phyloP scores from a whole-genome alignment of 768 basidiomycete genomes.

The Saitozyma podzolica region DNA sequence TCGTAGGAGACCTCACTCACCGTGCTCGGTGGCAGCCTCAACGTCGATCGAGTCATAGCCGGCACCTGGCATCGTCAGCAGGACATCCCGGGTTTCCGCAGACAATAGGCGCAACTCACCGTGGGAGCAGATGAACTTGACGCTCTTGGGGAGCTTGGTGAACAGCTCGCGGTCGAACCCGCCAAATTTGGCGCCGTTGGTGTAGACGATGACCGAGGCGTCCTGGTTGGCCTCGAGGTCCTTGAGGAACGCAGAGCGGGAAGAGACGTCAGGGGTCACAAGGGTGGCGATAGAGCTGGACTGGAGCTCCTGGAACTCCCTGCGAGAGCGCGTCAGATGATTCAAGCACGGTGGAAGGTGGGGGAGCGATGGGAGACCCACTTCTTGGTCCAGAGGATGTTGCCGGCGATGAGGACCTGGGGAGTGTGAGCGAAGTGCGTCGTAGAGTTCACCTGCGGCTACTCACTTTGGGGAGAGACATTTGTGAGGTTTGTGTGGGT shows the following conservation, averaged over 20 bases:
- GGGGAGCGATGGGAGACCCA: too few relatives aligned
- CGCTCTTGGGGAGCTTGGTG: conserved; percentile 62
- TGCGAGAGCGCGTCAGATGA: too few relatives aligned
- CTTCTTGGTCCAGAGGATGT: too few relatives aligned
- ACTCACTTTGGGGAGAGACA: too few relatives aligned
- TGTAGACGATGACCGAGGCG: conserved; percentile 71
- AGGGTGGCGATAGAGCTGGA: too few relatives aligned
- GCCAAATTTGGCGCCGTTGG: conserved; percentile 65
- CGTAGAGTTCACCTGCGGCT: too few relatives aligned
- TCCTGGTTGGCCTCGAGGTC: conserved; percentile 71
- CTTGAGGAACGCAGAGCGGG: conserved; percentile 69
- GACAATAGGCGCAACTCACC: conserved; percentile 56
- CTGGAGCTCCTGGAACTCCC: too few relatives aligned
- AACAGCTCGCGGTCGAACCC: conserved; percentile 79
- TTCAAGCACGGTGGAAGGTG: too few relatives aligned
- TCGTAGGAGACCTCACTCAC: too few relatives aligned
- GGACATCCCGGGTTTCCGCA: background rate
- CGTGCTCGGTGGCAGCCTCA: conserved; percentile 64
- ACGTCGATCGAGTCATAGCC: conserved; percentile 60
- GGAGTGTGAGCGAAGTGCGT: too few relatives aligned
- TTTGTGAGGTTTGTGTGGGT: too few relatives aligned
- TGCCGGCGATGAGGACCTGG: too few relatives aligned
- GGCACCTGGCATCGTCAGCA: background rate
- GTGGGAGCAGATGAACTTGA: conserved; percentile 88
- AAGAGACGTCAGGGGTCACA: background rate